Evolutionary conservation across 73 alveolate species (phyloP), one percentile per base, ranked within the genome.

Genomic region (Diophrys sp.): DNA sequence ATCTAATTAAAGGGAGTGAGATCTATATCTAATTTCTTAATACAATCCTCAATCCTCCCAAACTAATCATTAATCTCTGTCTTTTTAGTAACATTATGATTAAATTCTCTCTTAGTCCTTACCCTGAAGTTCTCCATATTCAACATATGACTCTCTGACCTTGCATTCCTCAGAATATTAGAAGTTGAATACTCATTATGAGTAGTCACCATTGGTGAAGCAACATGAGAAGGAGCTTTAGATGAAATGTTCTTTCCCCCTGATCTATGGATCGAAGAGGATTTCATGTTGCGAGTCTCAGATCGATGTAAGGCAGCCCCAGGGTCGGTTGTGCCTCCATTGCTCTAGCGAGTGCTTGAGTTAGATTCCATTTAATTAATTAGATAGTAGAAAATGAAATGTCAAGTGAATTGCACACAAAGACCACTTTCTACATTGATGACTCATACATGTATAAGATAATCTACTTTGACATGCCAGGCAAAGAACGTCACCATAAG

Each of bases 391-490:
- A 95, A 84, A 78, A 94, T 56, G 99, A 95, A 81, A 70, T 86
- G 53, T 93, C 98, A 18, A 98, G 96, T 82, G 99, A 97, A 85
- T 83, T 97, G 55, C 93, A 93, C 67, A 87, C 93, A 54, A 93
- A 91, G 92, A 88, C 95, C 31, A 91, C 91, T 14, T 87, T 87
- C 30, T 93, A 91, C 67, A 87, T 88, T 73, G 98, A 93, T 78
- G 96, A 91, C 44, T 89, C 91, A 34, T 91, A 91, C 79, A 81
- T 91, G 68, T 93, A 91, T 62, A 88, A 93, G 74, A 87, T 93
- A 23, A 93, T 91, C 57, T 97, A 94, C 88, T 97, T 98, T 95
- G 99, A 97, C 91, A 91, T 97, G 81, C 99, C 99, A 44, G 99
- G 99, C 30, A 95, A 96, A 78, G 98, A 97, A 75, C 81, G 99